Base-by-base conservation (phyloP, 2,329 filamentous ascomycete genomes). In the Colletotrichum destructivum region DNA sequence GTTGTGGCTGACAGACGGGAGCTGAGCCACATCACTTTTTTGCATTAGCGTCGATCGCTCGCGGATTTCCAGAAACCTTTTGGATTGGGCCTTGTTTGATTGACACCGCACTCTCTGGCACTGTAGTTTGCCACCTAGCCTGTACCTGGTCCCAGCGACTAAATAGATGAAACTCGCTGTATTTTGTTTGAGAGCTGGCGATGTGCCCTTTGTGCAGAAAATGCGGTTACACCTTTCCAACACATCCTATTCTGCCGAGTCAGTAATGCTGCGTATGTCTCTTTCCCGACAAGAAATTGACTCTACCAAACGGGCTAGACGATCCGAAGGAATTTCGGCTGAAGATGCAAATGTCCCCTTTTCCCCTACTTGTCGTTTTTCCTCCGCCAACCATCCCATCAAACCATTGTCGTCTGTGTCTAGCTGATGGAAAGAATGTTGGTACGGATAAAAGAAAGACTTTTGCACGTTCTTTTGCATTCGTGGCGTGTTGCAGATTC, bases 41-140 rank as follows among this genome's bases (percentile, higher is more conserved):
- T 40, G 70, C 70, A 71, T 72, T 72, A 72, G 70, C 70, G 66
- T 44, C 66, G 70, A 72, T 72, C 70, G 60, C 42, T 54, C 64
- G 64, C 40, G 21, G 44, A 69, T 59, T 63, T 71, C 57, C 64
- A 71, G 59, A 69, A 63, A 38, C 49, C 47, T 38, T 38, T 61
- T 61, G 47, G 56, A 67, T 56, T 62, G 62, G 46, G 21, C 23
- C 31, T 62, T 46, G 31, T 71, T 57, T 56, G 18, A 62, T 62
- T 67, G 56, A 23, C 57, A 66, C 46, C 23, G 62, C n/a, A 46
- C 35, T 38, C 35, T 38, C 9, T 38, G 35, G 35, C 35, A 38
- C 35, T 11, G 35, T 38, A 38, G 9, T 11, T 38, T 38, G 35
- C 35, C 35, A 11, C 9, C 8, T 38, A 11, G 35, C 35, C 35